Evolutionary conservation across 2,329 filamentous ascomycete species (phyloP).

Genomic region (Colletotrichum zoysiae): DNA sequence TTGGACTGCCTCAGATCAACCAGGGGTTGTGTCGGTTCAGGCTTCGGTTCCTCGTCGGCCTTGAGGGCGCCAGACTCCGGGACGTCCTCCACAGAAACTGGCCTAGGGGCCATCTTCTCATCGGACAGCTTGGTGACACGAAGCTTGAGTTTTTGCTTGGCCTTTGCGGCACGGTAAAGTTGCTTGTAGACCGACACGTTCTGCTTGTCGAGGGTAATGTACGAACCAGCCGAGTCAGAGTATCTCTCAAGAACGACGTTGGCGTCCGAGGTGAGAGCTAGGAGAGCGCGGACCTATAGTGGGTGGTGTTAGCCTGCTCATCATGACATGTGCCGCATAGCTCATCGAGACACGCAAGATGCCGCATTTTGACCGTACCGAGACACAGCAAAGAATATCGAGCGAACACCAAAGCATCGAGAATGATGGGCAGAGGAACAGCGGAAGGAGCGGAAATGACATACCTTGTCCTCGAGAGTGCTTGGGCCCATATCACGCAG

Average conservation of each 20-base stretch:
- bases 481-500: conserved; percentile 83
- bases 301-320: conserved; percentile 24
- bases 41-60: conserved; percentile 38
- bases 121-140: conserved; percentile 67
- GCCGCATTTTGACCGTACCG: neutral
- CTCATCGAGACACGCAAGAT: neutral
- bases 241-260: conserved; percentile 86
- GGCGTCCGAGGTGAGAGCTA: conserved; percentile 73
- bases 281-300: conserved; percentile 75
- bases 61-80: conserved; percentile 50
- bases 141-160: conserved; percentile 96
- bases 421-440: neutral
- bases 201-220: conserved; percentile 80
- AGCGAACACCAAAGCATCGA: neutral
- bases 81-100: conserved; percentile 66
- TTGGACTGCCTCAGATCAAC: conserved; percentile 46
- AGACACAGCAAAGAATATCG: neutral
- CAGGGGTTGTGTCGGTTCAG: conserved; percentile 26
- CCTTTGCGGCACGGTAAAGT: conserved; percentile 95
- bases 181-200: conserved; percentile 94
- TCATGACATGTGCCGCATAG: neutral
- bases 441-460: conserved; percentile 52
- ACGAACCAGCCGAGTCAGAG: conserved; percentile 89
- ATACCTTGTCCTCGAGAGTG: conserved; percentile 86
- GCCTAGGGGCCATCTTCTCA: conserved; percentile 52